Evolutionary conservation across 441 rosid species (phyloP).

Genomic region (Bocquillonia castaneifolia): DNA sequence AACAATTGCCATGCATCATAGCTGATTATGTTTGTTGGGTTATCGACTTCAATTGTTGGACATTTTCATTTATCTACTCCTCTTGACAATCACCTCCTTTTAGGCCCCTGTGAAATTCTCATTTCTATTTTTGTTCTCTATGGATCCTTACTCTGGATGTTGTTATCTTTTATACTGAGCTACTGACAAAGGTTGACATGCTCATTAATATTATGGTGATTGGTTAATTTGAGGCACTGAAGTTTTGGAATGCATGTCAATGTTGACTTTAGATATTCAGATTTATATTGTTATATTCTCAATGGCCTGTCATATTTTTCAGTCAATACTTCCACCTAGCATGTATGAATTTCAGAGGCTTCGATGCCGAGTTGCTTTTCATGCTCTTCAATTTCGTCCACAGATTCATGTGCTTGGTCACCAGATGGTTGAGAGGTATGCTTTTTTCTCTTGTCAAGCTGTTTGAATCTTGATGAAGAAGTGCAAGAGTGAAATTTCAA

Average conservation of each 20-base stretch:
- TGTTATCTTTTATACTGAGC: neutral
- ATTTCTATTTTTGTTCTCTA: neutral
- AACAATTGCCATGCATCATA: neutral
- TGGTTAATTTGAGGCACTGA: neutral
- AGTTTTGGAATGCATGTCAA: neutral
- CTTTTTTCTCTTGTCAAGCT: slow-evolving; percentile 13
- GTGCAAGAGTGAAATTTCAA: slow-evolving; percentile 3
- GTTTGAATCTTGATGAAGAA: slow-evolving; percentile 8
- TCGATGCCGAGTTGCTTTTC: slow-evolving; percentile 94
- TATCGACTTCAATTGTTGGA: neutral
- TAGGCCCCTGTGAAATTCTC: neutral
- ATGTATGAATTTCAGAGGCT: slow-evolving; percentile 88
- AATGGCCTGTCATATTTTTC: slow-evolving; percentile 23
- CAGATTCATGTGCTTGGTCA: slow-evolving; percentile 77
- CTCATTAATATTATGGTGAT: neutral
- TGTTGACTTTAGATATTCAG: neutral
- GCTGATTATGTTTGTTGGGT: neutral
- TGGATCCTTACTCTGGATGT: neutral
- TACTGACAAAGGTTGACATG: neutral
- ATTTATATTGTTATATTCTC: neutral
- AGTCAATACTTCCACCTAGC: slow-evolving; percentile 78
- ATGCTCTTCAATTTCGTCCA: slow-evolving; percentile 85
- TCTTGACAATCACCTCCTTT: neutral
- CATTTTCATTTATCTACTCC: neutral
- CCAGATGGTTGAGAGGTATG: slow-evolving; percentile 78